Percentiles rank a stretch among this genome's conserved stretches.
Evolutionary conservation across 768 basidiomycete species (phyloP).

Genomic region (Leccinum longicurvipes): DNA sequence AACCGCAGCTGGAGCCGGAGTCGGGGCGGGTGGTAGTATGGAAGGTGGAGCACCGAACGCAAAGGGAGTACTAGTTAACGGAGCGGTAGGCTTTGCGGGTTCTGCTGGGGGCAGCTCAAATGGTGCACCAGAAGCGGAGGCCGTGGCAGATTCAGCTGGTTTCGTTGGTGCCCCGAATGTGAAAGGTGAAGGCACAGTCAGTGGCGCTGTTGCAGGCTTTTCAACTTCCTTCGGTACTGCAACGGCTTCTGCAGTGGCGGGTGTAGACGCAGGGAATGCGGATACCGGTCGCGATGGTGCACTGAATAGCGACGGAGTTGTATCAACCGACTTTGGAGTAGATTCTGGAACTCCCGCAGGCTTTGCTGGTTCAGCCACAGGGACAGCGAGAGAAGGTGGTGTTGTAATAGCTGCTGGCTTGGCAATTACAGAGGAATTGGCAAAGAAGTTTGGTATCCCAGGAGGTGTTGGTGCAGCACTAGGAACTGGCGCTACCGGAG

Average conservation of each 20-base stretch:
- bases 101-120: constrained; percentile 11
- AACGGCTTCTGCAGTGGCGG: constrained; percentile 6
- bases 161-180: constrained; percentile 27
- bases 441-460: constrained; percentile 63
- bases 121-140: constrained; percentile 4
- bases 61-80: constrained; percentile 16
- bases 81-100: constrained; percentile 3
- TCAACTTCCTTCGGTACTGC: constrained; percentile 19
- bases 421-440: constrained; percentile 45
- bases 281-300: constrained; percentile 6
- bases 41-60: constrained; percentile 26
- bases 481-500: constrained; percentile 2
- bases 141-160: constrained; percentile 17
- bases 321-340: constrained; percentile 6
- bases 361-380: constrained; percentile 14
- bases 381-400: constrained; percentile 19
- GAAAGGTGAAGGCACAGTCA: constrained; percentile 22
- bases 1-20: neutral
- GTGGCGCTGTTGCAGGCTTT: constrained; percentile 6
- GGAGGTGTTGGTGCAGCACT: constrained; percentile 9
- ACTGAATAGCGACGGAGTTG: constrained; percentile 11
- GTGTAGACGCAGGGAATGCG: constrained; percentile 4
- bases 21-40: constrained; percentile 1
- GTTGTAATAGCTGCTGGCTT: constrained; percentile 31
- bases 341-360: neutral